Percentiles rank a stretch among this genome's conserved stretches.
These are phyloP conservation scores for Sarocladium oryzae DNA, from an alignment of 2,329 filamentous ascomycete species.

Conservation along the genomic window DNA sequence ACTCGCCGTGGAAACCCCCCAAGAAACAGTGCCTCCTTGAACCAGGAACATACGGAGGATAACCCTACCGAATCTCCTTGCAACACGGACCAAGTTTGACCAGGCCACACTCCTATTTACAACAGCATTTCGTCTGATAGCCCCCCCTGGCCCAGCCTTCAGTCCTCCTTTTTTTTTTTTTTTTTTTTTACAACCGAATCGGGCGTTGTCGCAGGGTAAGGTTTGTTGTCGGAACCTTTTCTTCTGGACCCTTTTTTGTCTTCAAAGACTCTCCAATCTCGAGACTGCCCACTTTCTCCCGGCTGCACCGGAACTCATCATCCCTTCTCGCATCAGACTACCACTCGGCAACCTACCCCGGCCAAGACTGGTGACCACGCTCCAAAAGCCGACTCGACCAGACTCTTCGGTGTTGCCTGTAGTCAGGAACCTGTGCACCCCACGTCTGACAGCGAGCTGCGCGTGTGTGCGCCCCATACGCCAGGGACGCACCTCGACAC, in stretches of 20 bases:
- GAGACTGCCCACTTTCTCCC: background rate
- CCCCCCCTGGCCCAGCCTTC: background rate
- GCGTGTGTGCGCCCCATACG: background rate
- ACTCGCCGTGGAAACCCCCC: too few species aligned
- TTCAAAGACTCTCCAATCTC: background rate
- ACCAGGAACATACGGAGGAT: too few species aligned
- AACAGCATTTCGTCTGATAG: background rate
- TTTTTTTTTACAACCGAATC: background rate
- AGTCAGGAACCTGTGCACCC: too few species aligned
- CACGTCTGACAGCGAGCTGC: background rate
- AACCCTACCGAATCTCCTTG: background rate
- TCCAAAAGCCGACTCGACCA: background rate
- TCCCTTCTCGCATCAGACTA: background rate
- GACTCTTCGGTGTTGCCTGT: too few species aligned
- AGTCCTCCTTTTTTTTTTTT: too few species aligned
- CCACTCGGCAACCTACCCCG: background rate
- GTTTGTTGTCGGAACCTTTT: background rate
- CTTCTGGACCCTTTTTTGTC: background rate
- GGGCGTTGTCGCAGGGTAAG: background rate
- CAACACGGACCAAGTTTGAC: too few species aligned
- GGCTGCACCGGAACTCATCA: background rate
- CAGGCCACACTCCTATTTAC: background rate
- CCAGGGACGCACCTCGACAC: background rate
- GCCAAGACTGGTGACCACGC: background rate
- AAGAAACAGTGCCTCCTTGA: background rate